Evolutionary conservation across 2,329 filamentous ascomycete genomes (phyloP).

Genomic region (Hypoxylon sp.): DNA sequence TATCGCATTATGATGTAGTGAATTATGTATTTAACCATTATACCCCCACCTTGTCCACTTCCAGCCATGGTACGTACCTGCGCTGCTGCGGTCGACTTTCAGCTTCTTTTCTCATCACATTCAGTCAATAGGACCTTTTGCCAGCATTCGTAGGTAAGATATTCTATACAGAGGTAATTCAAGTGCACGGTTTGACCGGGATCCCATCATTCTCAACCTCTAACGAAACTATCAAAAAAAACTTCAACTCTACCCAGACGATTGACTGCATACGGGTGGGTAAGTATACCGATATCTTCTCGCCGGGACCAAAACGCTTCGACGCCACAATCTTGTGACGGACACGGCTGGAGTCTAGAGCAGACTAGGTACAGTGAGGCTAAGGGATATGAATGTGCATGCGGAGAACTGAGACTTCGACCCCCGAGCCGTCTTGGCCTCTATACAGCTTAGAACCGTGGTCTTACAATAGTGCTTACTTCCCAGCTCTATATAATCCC

Average conservation of each 20-base stretch:
- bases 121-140: too few species aligned
- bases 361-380: too few species aligned
- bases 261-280: neutral
- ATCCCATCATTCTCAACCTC: neutral
- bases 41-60: neutral
- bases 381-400: neutral
- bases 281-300: neutral
- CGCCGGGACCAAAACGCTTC: neutral
- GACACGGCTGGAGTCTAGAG: neutral
- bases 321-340: neutral
- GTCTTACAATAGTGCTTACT: neutral
- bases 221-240: neutral
- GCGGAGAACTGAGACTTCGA: neutral
- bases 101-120: neutral
- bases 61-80: neutral
- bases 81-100: neutral
- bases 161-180: neutral
- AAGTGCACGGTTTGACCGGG: neutral
- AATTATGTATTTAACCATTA: constrained; percentile 14
- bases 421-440: neutral
- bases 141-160: neutral
- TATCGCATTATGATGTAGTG: constrained; percentile 22
- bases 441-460: neutral
- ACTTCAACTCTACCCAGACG: neutral
- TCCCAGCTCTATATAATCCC: neutral